A percentile compares a stretch with the other conserved stretches of the same genome.
Evolutionary conservation across 75 land plant species (phyloP).

Genomic region (Pinus albicaulis): DNA sequence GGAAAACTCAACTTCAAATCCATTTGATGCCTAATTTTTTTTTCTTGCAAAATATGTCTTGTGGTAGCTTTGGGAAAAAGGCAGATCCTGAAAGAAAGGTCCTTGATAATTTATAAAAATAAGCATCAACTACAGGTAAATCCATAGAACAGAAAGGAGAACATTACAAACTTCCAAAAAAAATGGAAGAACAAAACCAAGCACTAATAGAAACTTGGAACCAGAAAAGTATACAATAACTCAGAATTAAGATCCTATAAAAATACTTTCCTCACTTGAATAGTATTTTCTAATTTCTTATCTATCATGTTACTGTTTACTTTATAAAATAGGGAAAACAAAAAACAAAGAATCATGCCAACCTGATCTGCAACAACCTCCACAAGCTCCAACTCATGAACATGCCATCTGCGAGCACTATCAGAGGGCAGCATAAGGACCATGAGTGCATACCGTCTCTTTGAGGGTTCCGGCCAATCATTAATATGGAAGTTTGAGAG

Average conservation of each 20-base stretch:
- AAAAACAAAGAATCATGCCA: not conserved
- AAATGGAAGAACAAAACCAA: not conserved
- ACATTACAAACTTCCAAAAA: not conserved
- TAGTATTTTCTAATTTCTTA: not conserved
- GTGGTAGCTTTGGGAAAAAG: not conserved
- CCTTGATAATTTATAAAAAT: not conserved
- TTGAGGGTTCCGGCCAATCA: constrained; percentile 77
- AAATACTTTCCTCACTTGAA: not conserved
- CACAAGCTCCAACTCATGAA: constrained; percentile 87
- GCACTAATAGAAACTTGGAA: not conserved
- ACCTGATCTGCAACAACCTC: constrained; percentile 98
- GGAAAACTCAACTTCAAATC: not conserved
- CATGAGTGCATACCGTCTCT: constrained; percentile 81
- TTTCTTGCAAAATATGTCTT: not conserved
- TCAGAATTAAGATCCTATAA: not conserved
- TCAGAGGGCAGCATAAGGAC: constrained; percentile 82
- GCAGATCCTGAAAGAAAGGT: not conserved
- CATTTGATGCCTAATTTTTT: not conserved
- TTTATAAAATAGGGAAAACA: not conserved
- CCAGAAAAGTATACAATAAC: not conserved
- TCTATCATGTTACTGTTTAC: not conserved
- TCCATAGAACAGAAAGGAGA: not conserved
- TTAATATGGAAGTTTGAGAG: constrained; percentile 65
- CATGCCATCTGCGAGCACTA: constrained; percentile 86
- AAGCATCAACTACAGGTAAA: not conserved